Percentiles rank a stretch among this genome's conserved stretches.
phyloP scores from a whole-genome alignment of 2,329 filamentous ascomycete genomes.

The Ophiosphaerella herpotricha region DNA sequence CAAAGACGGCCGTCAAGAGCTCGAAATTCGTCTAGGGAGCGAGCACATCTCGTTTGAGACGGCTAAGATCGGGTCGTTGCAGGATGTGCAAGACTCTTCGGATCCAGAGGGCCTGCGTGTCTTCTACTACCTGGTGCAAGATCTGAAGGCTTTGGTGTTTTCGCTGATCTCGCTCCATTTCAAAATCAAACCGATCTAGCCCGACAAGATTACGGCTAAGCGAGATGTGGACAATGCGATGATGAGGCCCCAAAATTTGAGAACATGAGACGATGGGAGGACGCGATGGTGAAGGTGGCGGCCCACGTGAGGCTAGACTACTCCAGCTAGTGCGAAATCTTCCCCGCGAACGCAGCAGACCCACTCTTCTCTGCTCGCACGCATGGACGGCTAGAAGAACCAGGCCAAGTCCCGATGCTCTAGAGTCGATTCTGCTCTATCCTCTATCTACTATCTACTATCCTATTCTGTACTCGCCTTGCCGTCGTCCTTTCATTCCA shows the following conservation, averaged over 20 bases:
- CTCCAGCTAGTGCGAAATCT: slow-evolving; percentile 16
- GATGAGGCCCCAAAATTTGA: too few relatives aligned
- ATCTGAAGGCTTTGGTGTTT: slow-evolving; percentile 95
- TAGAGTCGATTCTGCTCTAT: slow-evolving; percentile 11
- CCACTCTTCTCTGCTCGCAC: slow-evolving; percentile 9
- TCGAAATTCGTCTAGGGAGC: slow-evolving; percentile 90
- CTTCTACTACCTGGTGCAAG: slow-evolving; percentile 98
- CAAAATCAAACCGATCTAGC: slow-evolving; percentile 81
- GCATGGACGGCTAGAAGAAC: too few relatives aligned
- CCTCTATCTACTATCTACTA: slow-evolving; percentile 10
- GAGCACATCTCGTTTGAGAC: slow-evolving; percentile 99
- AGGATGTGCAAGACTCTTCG: slow-evolving; percentile 93
- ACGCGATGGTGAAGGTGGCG: too few relatives aligned
- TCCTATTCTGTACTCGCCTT: slow-evolving; percentile 12
- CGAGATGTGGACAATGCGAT: too few relatives aligned
- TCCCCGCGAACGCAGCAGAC: slow-evolving; percentile 19
- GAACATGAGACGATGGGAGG: too few relatives aligned
- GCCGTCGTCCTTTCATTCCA: slow-evolving; percentile 16
- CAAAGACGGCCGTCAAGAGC: slow-evolving; percentile 94
- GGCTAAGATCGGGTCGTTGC: slow-evolving; percentile 94
- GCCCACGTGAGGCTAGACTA: slow-evolving; percentile 21
- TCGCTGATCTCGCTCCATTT: slow-evolving; percentile 96
- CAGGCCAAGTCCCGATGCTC: too few relatives aligned
- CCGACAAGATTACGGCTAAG: too few relatives aligned
- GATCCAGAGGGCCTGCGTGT: slow-evolving; percentile 95